These are phyloP conservation scores for Fagopyrum homotropicum DNA, from an alignment of 148 eudicot species.

Conservation along the genomic window DNA sequence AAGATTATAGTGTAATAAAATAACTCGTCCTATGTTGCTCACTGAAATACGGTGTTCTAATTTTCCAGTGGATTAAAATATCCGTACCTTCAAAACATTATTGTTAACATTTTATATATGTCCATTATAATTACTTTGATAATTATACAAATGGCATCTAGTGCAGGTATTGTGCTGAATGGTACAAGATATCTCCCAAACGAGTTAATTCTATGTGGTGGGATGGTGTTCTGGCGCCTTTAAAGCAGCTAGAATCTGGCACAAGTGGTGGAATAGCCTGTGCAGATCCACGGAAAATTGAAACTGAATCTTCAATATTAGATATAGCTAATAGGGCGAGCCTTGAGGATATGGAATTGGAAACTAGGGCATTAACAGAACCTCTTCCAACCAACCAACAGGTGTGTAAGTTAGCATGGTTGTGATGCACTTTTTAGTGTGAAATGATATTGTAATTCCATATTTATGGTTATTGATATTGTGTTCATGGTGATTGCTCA, in stretches of 20 bases:
- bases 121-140: background rate
- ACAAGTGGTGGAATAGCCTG: slow-evolving; percentile 48
- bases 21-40: background rate
- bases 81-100: background rate
- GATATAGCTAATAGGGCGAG: slow-evolving; percentile 37
- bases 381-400: slow-evolving; percentile 97
- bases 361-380: slow-evolving; percentile 88
- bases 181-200: slow-evolving; percentile 83
- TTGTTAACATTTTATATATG: background rate
- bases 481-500: slow-evolving; percentile 19
- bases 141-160: background rate
- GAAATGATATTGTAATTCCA: background rate
- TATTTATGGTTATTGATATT: background rate
- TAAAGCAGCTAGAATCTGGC: slow-evolving; percentile 67
- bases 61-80: background rate
- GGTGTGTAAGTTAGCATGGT: slow-evolving; percentile 28
- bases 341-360: slow-evolving; percentile 90
- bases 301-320: slow-evolving; percentile 26
- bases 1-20: background rate
- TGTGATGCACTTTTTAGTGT: background rate
- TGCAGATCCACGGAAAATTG: slow-evolving; percentile 15
- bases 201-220: slow-evolving; percentile 75
- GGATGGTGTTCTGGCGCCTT: slow-evolving; percentile 72
- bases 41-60: background rate
- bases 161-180: slow-evolving; percentile 82